Conservation (phyloP, 202 grass and related monocot species). For the Eragrostis tef region DNA sequence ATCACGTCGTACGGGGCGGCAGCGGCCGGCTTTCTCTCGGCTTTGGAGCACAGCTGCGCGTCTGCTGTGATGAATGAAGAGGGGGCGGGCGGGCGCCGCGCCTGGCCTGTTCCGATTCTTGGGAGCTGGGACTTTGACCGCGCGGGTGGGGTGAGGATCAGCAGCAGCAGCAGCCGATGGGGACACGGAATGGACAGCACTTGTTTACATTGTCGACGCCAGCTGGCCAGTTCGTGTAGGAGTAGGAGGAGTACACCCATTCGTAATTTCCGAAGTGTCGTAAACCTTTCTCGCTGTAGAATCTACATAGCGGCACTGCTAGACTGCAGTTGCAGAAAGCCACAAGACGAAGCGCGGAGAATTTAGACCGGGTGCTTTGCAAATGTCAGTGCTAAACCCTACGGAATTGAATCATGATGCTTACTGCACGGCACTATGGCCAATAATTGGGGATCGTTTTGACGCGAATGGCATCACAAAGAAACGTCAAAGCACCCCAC, state of each 20-base stretch:
- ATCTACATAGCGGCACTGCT: too few species aligned
- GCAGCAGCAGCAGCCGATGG: not conserved
- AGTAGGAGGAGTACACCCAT: too few species aligned
- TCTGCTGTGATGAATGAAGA: not conserved
- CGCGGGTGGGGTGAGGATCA: not conserved
- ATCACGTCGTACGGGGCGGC: not conserved
- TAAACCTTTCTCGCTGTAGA: too few species aligned
- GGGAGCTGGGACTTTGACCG: conserved; percentile 35
- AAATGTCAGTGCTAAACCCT: not conserved
- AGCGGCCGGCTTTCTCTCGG: not conserved
- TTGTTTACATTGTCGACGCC: not conserved
- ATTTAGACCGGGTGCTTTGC: not conserved
- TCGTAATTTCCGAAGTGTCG: not conserved
- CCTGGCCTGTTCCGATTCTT: not conserved
- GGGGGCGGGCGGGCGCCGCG: too few species aligned
- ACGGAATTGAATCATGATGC: not conserved
- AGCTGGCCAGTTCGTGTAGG: not conserved
- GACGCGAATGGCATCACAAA: not conserved
- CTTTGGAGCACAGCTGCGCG: conserved; percentile 30
- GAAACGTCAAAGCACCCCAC: not conserved
- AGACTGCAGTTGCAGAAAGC: too few species aligned
- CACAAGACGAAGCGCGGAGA: too few species aligned
- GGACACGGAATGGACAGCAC: not conserved
- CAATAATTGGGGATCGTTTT: conserved; percentile 2
- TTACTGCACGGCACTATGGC: not conserved